Evolutionary conservation across 2,329 filamentous ascomycete genomes (phyloP), one percentile per base, ranked within the genome.

Genomic region (Dothideomycetes sp.): DNA sequence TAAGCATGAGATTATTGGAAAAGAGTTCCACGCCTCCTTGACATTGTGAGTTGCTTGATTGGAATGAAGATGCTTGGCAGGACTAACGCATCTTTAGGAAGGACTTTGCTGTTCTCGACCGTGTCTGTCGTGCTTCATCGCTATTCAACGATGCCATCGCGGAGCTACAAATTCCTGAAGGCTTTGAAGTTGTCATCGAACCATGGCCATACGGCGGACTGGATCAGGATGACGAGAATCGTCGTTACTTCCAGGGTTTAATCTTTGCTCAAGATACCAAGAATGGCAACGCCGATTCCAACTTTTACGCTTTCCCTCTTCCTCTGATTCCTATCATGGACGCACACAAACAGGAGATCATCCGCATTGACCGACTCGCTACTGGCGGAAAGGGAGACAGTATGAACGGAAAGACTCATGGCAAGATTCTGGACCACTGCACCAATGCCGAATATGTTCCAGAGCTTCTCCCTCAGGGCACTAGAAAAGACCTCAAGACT

Each of bases 401-500:
- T 10, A 30, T 52, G 10, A 47, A 54, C 67, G 61, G 52, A 7
- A 57, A 67, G 49, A 65, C 62, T 1, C 57, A 64, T 43, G 53
- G 49, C 11, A 54, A 53, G 16, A 46, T 65, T 23, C 47, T 66
- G 24, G 55, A 70, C 43, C 72, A 76, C 50, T 75, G 71, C 54
- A 61, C 61, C 23, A 54, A 61, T 4, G 64, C 65, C 0, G 73
- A 77, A 46, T 77, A 76, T 24, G 50, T 55, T 22, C 53, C 53
- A 3, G 64, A 69, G 39, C 46, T 67, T 7, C 47, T 67, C 1
- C 46, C 53, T 4, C 56, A 59, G 7, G 63, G 60, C 4, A 45
- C 53, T 2, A 52, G 66, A 15, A 58, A 61, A 31, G 64, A 67
- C 41, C 51, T 68, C 12, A 85, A 84, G 59, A 81, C 82, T 4